These are phyloP conservation scores for Barnettozyma vustinii DNA, from an alignment of 805 yeast species.

Conservation along the genomic window DNA sequence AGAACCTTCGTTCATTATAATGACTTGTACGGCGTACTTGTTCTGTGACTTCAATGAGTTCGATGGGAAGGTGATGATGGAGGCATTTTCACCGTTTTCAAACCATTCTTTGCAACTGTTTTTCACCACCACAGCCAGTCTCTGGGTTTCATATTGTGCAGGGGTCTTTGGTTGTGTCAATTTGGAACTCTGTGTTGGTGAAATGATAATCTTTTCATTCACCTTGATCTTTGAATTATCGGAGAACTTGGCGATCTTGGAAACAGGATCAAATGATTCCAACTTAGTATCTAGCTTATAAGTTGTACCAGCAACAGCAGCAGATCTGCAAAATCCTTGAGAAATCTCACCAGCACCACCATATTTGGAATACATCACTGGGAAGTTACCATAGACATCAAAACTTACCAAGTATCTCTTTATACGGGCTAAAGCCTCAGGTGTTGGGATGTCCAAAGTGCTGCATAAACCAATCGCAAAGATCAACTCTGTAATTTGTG, in stretches of 20 bases:
- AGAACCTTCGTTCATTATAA: conserved; percentile 81
- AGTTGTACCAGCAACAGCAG: conserved; percentile 96
- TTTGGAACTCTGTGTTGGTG: conserved; percentile 62
- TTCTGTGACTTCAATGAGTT: conserved; percentile 62
- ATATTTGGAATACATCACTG: conserved; percentile 84
- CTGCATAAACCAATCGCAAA: conserved; percentile 81
- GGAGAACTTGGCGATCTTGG: conserved; percentile 62
- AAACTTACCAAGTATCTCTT: conserved; percentile 78
- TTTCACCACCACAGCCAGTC: conserved; percentile 77
- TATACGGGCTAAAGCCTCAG: conserved; percentile 73
- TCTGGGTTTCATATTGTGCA: conserved; percentile 53
- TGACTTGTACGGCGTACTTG: conserved; percentile 71
- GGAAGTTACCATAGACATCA: conserved; percentile 92
- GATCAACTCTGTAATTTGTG: conserved; percentile 79
- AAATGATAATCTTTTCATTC: conserved; percentile 70
- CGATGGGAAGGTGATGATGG: conserved; percentile 91
- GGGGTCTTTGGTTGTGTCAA: conserved; percentile 37
- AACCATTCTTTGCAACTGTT: conserved; percentile 92
- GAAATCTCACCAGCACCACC: conserved; percentile 96
- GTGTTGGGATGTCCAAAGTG: conserved; percentile 53
- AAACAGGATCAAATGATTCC: conserved; percentile 55
- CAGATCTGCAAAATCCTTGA: conserved; percentile 95
- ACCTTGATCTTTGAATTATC: conserved; percentile 76
- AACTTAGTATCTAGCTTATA: conserved; percentile 75
- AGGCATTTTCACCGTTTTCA: conserved; percentile 73